Percentiles rank a stretch among this genome's conserved stretches.
Evolutionary conservation across 2,329 filamentous ascomycete genomes (phyloP).

Genomic region (Pyrenophora seminiperda): DNA sequence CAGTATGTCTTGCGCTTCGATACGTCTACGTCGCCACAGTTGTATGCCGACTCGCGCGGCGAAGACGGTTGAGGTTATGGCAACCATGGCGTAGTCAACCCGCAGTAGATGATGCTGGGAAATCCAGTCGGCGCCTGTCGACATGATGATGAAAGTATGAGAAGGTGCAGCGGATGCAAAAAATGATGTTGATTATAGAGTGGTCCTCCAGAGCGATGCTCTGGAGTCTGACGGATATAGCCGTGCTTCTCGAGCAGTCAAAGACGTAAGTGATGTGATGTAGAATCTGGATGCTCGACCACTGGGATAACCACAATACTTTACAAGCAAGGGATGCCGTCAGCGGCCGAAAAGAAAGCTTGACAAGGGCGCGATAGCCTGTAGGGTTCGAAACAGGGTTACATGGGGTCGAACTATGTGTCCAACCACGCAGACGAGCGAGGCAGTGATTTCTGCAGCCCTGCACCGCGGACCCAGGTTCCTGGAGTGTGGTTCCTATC

Average conservation of each 20-base stretch:
- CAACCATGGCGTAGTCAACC: slow-evolving; percentile 23
- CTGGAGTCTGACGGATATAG: background rate
- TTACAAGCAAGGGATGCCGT: too few species aligned
- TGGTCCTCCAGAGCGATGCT: background rate
- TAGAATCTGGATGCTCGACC: background rate
- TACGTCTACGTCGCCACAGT: slow-evolving; percentile 12
- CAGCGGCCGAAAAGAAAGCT: background rate
- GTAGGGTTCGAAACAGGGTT: background rate
- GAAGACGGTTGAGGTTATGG: slow-evolving; percentile 24
- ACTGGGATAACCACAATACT: background rate
- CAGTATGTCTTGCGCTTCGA: slow-evolving; percentile 23
- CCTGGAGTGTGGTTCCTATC: slow-evolving; percentile 5
- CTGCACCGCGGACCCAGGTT: background rate
- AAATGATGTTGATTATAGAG: background rate
- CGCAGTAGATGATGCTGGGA: slow-evolving; percentile 17
- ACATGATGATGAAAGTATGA: slow-evolving; percentile 14
- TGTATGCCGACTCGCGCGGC: slow-evolving; percentile 20
- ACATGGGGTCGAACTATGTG: slow-evolving; percentile 5
- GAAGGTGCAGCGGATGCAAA: background rate
- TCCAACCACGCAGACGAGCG: background rate
- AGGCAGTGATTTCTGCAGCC: background rate
- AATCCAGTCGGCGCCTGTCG: slow-evolving; percentile 22
- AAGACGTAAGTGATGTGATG: background rate
- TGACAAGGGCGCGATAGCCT: slow-evolving; percentile 1
- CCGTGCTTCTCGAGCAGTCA: background rate